Evolutionary conservation across 2,329 filamentous ascomycete species (phyloP).

Genomic region (Aschersonia sp.): DNA sequence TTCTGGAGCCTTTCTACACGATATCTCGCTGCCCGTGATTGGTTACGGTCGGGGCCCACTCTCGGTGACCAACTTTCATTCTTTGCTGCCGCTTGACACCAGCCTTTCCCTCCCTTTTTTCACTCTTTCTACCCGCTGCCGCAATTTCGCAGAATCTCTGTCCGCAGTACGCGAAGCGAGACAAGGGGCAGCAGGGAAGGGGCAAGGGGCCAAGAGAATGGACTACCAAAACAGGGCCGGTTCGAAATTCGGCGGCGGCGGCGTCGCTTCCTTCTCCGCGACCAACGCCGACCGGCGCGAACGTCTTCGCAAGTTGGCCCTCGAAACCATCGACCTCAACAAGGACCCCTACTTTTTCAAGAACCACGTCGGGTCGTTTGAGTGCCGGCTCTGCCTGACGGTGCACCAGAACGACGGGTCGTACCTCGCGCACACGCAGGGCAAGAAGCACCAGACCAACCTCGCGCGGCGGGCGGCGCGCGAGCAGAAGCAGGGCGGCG

Average conservation of each 20-base stretch:
- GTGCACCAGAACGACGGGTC: constrained; percentile 99
- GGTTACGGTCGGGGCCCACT: too few relatives aligned
- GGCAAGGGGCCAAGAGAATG: constrained; percentile 23
- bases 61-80: too few relatives aligned
- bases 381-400: constrained; percentile 90
- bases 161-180: too few relatives aligned
- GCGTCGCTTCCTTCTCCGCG: constrained; percentile 82
- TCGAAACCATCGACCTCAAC: constrained; percentile 97
- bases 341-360: constrained; percentile 99
- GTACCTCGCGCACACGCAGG: constrained; percentile 96
- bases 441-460: constrained; percentile 97
- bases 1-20: too few relatives aligned
- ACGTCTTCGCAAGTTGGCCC: constrained; percentile 90
- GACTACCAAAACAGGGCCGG: constrained; percentile 84
- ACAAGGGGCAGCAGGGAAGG: too few relatives aligned
- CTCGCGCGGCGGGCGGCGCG: constrained; percentile 88
- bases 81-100: too few relatives aligned
- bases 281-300: constrained; percentile 96
- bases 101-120: too few relatives aligned
- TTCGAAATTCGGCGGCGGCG: constrained; percentile 94
- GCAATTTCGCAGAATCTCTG: too few relatives aligned
- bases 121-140: too few relatives aligned
- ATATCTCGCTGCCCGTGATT: too few relatives aligned
- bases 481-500: constrained; percentile 76
- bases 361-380: constrained; percentile 96